A percentile compares a stretch with the other conserved stretches of the same genome.
These are phyloP conservation scores for Lasiosphaeriaceae sp. DNA, from an alignment of 495 filamentous ascomycete genomes.

Conservation along the genomic window DNA sequence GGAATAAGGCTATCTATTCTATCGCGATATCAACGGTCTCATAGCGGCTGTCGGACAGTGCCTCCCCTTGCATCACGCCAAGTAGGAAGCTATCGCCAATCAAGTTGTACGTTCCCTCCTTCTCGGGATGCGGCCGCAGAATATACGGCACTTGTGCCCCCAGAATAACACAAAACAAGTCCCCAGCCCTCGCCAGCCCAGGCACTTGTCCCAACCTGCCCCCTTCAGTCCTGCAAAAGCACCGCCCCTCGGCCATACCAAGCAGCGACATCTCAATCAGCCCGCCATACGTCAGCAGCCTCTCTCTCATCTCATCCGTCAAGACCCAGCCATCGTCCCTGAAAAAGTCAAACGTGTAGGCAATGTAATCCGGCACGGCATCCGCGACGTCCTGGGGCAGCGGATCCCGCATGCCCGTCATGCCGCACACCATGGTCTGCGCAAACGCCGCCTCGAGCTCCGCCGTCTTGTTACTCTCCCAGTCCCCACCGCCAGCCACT, in stretches of 20 bases:
- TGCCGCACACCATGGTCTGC: conserved; percentile 13
- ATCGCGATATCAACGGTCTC: conserved; percentile 7
- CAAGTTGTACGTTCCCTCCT: conserved; percentile 2
- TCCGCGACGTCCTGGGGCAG: conserved; percentile 6
- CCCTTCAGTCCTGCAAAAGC: conserved; percentile 16
- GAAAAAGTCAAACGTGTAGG: background rate
- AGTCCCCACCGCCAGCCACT: background rate
- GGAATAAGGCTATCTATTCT: conserved; percentile 1
- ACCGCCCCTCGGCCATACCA: conserved; percentile 2
- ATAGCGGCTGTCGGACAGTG: conserved; percentile 3
- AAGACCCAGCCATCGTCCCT: background rate
- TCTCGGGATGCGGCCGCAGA: conserved; percentile 7
- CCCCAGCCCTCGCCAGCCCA: conserved; percentile 8
- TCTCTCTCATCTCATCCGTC: background rate
- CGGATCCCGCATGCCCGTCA: conserved; percentile 17
- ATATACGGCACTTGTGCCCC: conserved; percentile 27
- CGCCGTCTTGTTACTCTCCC: background rate
- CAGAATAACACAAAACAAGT: conserved; percentile 23
- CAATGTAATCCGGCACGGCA: conserved; percentile 11
- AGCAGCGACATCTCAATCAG: conserved; percentile 3
- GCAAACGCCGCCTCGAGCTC: conserved; percentile 4
- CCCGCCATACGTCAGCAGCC: conserved; percentile 5
- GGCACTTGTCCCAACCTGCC: conserved; percentile 15
- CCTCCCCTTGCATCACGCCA: conserved; percentile 13
- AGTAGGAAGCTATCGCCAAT: conserved; percentile 4